phyloP scores from a whole-genome alignment of 208 protist genomes.

The Wallacemonas collosoma region DNA sequence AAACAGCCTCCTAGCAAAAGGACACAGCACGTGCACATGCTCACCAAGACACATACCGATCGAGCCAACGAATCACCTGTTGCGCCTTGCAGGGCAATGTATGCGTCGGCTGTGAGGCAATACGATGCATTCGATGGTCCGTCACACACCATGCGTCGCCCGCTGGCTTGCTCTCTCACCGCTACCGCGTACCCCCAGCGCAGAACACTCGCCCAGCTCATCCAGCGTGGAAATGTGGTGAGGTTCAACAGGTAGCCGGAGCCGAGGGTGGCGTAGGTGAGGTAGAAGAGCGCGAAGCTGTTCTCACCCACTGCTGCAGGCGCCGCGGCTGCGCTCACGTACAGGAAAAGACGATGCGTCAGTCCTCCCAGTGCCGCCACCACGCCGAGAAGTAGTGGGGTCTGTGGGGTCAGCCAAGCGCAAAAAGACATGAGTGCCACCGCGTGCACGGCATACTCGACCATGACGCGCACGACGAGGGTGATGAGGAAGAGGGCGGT shows the following conservation, averaged over 20 bases:
- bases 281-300: constrained; percentile 30
- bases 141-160: constrained; percentile 54
- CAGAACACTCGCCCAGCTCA: constrained; percentile 47
- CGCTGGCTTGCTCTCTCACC: constrained; percentile 44
- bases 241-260: constrained; percentile 74
- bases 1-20: neutral
- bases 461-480: constrained; percentile 36
- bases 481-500: constrained; percentile 40
- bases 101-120: constrained; percentile 63
- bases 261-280: constrained; percentile 53
- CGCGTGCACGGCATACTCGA: constrained; percentile 39
- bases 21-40: constrained; percentile 5
- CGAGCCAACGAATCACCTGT: constrained; percentile 38
- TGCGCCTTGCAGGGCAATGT: constrained; percentile 49
- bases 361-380: constrained; percentile 46
- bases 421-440: constrained; percentile 47
- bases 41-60: constrained; percentile 1
- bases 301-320: constrained; percentile 27
- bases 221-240: constrained; percentile 31
- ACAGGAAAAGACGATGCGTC: constrained; percentile 49
- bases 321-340: constrained; percentile 34
- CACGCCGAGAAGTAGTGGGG: constrained; percentile 32
- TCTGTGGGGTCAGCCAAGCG: constrained; percentile 36
- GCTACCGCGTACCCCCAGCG: constrained; percentile 66
- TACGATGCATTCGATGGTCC: constrained; percentile 62